These are phyloP conservation scores for Flaveria bidentis DNA, from an alignment of 129 eudicot genomes.

Conservation along the genomic window DNA sequence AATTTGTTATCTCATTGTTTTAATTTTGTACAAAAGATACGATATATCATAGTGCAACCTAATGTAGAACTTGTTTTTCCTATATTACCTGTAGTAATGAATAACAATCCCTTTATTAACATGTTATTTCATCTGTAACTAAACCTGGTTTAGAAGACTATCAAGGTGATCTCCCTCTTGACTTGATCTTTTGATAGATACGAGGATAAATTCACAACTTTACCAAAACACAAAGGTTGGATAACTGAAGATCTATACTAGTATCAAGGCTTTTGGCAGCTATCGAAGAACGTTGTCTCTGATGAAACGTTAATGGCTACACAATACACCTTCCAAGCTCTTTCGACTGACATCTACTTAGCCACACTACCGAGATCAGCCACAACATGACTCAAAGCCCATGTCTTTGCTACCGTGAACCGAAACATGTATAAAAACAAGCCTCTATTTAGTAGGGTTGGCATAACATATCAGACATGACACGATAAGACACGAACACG, in stretches of 20 bases:
- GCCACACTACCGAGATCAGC: conserved; percentile 40
- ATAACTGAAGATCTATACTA: conserved; percentile 23
- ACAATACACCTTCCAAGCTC: conserved; percentile 38
- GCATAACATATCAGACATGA: no score
- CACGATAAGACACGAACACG: no score
- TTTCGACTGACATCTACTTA: conserved; percentile 29
- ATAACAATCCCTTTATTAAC: not conserved
- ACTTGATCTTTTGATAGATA: conserved; percentile 17
- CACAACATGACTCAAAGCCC: conserved; percentile 51
- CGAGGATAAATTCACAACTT: not conserved
- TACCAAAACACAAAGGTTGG: conserved; percentile 41
- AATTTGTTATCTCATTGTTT: not conserved
- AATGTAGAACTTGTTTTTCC: not conserved
- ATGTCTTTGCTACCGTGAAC: conserved; percentile 30
- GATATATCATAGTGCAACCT: not conserved
- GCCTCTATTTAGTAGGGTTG: not conserved
- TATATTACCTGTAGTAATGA: not conserved
- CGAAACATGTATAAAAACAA: conserved; percentile 13
- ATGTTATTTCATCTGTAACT: not conserved
- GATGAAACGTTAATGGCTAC: conserved; percentile 26
- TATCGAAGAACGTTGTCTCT: not conserved
- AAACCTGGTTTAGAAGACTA: not conserved
- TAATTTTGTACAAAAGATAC: not conserved
- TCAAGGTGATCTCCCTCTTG: not conserved
- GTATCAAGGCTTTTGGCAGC: conserved; percentile 47